Evolutionary conservation across 2,329 filamentous ascomycete genomes (phyloP), one percentile per base, ranked within the genome.

Genomic region (Chaetomium strumarium): DNA sequence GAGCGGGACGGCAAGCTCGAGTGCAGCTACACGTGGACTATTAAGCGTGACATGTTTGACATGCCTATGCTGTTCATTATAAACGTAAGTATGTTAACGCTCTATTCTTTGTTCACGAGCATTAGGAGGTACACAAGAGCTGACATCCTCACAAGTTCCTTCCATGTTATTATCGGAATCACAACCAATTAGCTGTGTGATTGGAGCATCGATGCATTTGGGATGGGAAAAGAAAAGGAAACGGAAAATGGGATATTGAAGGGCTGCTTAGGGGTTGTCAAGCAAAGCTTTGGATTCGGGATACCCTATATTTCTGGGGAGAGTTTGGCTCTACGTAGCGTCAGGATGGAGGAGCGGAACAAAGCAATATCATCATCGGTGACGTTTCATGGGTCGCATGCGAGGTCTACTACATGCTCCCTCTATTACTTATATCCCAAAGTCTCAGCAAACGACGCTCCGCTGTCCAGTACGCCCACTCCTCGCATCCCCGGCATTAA

Each of bases 11-110:
- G 91, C 49, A 91, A 93, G 70, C 87, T 97, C 52, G 88, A 95
- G 67, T 96, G 91, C 73, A 90, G 88, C 63, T 96, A 95, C 72
- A 95, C 89, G 73, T 97, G 92, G 91, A 92, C 89, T 58, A 91
- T 97, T 57, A 96, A 96, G 73, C 80, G 92, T 58, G 93, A 99
- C 69, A 89, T 93, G 38, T 97, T 97, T 73, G 92, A 97, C 72
- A 96, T 97, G 70, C 93, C 93, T 19, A 96, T 96, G 90, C 78
- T 97, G 73, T 95, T 97, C 69, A 88, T 96, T 65, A 92, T 97
- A 76, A 96, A 96, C 74, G 93, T 96, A 70, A 85, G 91, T 85
- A 34, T 30, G 44, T 42, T 14, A 2, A 37, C 14, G 13, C 33
- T 17, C 16, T 19, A 24, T 36, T 30, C n/a, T 46, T 7, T 2